A percentile compares a stretch with the other conserved stretches of the same genome.
Evolutionary conservation across 257 asterid genomes (phyloP).

Genomic region (Solanum chilense): DNA sequence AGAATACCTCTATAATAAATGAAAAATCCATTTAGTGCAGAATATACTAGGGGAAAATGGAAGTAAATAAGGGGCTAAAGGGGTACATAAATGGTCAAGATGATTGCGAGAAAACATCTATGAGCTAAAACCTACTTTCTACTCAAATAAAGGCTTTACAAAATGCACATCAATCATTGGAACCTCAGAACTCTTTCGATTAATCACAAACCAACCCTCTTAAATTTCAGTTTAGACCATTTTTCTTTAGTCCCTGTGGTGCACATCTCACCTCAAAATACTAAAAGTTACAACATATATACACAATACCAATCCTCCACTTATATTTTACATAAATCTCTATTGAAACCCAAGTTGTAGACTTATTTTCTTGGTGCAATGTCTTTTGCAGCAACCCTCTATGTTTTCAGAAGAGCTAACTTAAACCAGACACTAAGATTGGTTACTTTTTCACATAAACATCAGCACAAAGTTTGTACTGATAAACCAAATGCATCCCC

Average conservation of each 20-base stretch:
- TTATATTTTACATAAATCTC: neutral
- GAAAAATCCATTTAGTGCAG: conserved; percentile 8
- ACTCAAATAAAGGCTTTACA: conserved; percentile 34
- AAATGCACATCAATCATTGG: conserved; percentile 86
- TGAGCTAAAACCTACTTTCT: neutral
- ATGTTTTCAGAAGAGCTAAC: neutral
- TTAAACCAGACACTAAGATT: neutral
- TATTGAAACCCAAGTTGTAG: neutral
- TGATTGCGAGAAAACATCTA: neutral
- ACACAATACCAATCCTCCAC: neutral
- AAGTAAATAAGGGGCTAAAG: neutral
- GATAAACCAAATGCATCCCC: neutral
- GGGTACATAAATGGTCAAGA: neutral
- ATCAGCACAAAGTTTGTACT: neutral
- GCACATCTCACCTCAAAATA: neutral
- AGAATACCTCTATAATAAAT: conserved; percentile 58
- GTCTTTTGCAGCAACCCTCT: neutral
- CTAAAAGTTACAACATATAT: neutral
- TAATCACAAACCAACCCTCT: conserved; percentile 38
- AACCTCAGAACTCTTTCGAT: conserved; percentile 85
- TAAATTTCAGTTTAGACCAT: neutral
- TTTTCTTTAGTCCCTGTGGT: neutral
- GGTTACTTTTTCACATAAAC: neutral
- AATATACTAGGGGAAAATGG: neutral
- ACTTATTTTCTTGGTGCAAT: neutral